A percentile compares a stretch with the other conserved stretches of the same genome.
phyloP scores from a whole-genome alignment of 2,329 filamentous ascomycete genomes.

The Fusarium burgessii region DNA sequence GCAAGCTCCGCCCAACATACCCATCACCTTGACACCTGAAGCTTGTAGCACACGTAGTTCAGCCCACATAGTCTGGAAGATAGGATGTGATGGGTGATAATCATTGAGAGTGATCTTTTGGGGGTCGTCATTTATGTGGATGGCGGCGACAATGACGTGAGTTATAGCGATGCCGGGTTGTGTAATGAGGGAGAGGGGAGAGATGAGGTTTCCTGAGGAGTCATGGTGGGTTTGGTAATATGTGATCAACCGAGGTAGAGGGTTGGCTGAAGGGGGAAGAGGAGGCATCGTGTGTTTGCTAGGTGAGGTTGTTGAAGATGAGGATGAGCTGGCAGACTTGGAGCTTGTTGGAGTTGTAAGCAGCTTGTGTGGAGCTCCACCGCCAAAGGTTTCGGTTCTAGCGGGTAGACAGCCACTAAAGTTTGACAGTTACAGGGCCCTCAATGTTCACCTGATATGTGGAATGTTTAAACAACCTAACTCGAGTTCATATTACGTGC shows the following conservation, averaged over 20 bases:
- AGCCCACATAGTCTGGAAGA: slow-evolving; percentile 80
- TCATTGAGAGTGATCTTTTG: slow-evolving; percentile 83
- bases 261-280: slow-evolving; percentile 43
- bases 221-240: slow-evolving; percentile 69
- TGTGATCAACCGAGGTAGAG: slow-evolving; percentile 62
- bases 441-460: background rate
- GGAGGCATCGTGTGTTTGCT: slow-evolving; percentile 47
- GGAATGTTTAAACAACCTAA: background rate
- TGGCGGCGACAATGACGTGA: slow-evolving; percentile 86
- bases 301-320: slow-evolving; percentile 3
- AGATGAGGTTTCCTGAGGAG: slow-evolving; percentile 58
- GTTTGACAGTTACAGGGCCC: background rate
- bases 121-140: slow-evolving; percentile 81
- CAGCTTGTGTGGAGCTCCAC: slow-evolving; percentile 14
- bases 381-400: slow-evolving; percentile 6
- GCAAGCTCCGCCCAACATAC: slow-evolving; percentile 89
- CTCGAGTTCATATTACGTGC: background rate
- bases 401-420: slow-evolving; percentile 30
- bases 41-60: slow-evolving; percentile 80
- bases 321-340: slow-evolving; percentile 7
- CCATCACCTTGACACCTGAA: slow-evolving; percentile 81
- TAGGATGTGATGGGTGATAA: slow-evolving; percentile 73
- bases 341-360: slow-evolving; percentile 3
- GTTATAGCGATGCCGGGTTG: slow-evolving; percentile 67
- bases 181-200: slow-evolving; percentile 64